phyloP scores from a whole-genome alignment of 1,139 yeast species.

The Scheffersomyces illinoinensis region DNA sequence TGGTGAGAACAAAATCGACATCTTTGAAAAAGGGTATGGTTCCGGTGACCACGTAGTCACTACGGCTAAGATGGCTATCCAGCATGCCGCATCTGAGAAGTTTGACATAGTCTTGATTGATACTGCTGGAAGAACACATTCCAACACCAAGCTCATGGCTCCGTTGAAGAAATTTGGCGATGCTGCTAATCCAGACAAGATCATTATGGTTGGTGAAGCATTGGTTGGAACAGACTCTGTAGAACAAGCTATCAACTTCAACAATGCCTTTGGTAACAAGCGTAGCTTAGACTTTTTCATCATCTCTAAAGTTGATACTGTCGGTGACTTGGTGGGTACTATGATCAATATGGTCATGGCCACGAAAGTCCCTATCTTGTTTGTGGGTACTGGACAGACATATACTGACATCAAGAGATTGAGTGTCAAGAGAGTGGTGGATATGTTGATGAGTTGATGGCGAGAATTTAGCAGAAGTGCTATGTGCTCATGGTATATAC shows the following conservation, averaged over 20 bases:
- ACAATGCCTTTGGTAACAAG: constrained; percentile 86
- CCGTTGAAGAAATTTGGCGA: constrained; percentile 94
- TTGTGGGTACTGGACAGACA: constrained; percentile 96
- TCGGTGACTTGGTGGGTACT: constrained; percentile 93
- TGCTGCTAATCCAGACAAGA: constrained; percentile 93
- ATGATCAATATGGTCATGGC: constrained; percentile 98
- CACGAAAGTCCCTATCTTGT: constrained; percentile 90
- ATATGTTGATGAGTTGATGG: constrained; percentile 60
- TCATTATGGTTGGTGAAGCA: constrained; percentile 98
- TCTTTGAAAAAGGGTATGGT: constrained; percentile 95
- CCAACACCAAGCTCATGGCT: constrained; percentile 93
- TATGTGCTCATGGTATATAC: background rate
- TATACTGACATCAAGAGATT: constrained; percentile 93
- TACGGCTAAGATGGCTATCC: constrained; percentile 92
- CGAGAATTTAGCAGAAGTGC: background rate
- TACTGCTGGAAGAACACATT: constrained; percentile 97
- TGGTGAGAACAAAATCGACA: constrained; percentile 60
- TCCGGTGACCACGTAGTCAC: constrained; percentile 91
- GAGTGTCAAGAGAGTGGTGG: constrained; percentile 91
- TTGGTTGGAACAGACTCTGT: constrained; percentile 97
- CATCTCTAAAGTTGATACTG: constrained; percentile 94
- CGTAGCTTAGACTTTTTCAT: constrained; percentile 87
- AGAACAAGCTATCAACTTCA: constrained; percentile 90
- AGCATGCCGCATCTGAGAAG: constrained; percentile 58
- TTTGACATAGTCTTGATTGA: constrained; percentile 91